These are phyloP conservation scores for Backusella luteola DNA, from an alignment of 192 early-diverging fungal genomes.

Conservation along the genomic window DNA sequence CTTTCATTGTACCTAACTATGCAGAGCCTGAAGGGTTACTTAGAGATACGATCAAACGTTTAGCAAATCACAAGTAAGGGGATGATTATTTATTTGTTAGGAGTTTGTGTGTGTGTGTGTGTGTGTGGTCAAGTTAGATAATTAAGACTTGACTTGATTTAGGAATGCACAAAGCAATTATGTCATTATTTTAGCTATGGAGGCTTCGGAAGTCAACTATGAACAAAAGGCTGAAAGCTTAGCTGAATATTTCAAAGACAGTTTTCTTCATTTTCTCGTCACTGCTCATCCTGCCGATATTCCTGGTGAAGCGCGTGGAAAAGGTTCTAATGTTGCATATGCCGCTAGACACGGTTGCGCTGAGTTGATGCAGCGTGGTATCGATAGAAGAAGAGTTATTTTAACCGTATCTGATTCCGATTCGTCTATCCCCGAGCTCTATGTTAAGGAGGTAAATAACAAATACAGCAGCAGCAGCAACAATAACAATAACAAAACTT, in stretches of 20 bases:
- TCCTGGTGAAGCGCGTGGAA: constrained; percentile 73
- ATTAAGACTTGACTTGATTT: constrained; percentile 1
- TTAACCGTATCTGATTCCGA: constrained; percentile 76
- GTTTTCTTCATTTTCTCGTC: constrained; percentile 69
- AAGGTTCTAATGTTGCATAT: constrained; percentile 72
- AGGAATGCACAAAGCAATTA: constrained; percentile 49
- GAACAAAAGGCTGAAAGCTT: constrained; percentile 57
- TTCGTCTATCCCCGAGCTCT: constrained; percentile 69
- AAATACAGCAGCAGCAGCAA: neutral
- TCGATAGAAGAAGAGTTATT: constrained; percentile 57
- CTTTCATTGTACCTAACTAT: constrained; percentile 75
- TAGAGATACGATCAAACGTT: constrained; percentile 66
- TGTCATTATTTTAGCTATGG: constrained; percentile 74
- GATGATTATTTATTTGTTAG: constrained; percentile 18
- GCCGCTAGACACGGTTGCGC: constrained; percentile 45
- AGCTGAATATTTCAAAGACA: constrained; percentile 50
- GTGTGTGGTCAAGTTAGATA: constrained; percentile 7
- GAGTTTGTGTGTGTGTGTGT: neutral
- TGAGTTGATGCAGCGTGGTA: constrained; percentile 31
- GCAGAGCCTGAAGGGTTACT: constrained; percentile 66
- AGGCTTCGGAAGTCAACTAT: constrained; percentile 59
- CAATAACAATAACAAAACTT: neutral
- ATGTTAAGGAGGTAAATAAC: constrained; percentile 46
- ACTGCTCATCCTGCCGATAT: constrained; percentile 67
- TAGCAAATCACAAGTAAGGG: constrained; percentile 63